phyloP scores from a whole-genome alignment of 78 protist species.

The Protostelium mycophagum region DNA sequence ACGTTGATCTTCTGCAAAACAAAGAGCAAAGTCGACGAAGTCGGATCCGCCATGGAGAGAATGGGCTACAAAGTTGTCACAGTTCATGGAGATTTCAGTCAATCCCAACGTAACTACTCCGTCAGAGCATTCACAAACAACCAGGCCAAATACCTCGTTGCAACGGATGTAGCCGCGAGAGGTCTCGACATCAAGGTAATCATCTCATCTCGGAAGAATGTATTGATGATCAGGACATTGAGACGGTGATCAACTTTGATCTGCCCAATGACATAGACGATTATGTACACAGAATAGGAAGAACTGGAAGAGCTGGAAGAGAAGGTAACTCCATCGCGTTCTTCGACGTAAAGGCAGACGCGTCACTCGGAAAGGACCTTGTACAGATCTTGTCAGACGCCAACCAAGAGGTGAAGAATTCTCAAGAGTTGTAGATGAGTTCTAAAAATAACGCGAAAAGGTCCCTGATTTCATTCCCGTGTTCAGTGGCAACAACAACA shows the following conservation, averaged over 20 bases:
- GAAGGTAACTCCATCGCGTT: constrained; percentile 85
- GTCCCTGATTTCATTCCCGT: too few species aligned
- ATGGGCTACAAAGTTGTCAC: constrained; percentile 62
- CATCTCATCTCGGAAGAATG: neutral
- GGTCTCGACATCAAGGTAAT: constrained; percentile 86
- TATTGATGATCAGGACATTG: constrained; percentile 33
- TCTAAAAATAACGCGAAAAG: too few species aligned
- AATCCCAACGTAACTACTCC: constrained; percentile 93
- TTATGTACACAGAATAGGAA: constrained; percentile 92
- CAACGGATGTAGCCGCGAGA: constrained; percentile 98
- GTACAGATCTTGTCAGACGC: constrained; percentile 61
- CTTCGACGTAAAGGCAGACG: constrained; percentile 41
- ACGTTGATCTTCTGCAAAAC: neutral
- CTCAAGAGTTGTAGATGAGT: too few species aligned
- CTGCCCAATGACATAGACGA: constrained; percentile 54
- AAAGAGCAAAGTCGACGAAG: neutral
- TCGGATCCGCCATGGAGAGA: neutral
- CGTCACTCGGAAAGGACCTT: constrained; percentile 39
- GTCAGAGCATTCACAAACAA: constrained; percentile 71
- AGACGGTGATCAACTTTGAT: constrained; percentile 62
- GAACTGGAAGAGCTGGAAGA: constrained; percentile 97
- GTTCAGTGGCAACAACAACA: too few species aligned
- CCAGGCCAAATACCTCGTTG: constrained; percentile 81
- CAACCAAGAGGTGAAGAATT: constrained; percentile 47
- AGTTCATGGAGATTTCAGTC: constrained; percentile 98